These are phyloP conservation scores for Metschnikowia corniflorae DNA, from an alignment of 805 yeast genomes.

Conservation along the genomic window DNA sequence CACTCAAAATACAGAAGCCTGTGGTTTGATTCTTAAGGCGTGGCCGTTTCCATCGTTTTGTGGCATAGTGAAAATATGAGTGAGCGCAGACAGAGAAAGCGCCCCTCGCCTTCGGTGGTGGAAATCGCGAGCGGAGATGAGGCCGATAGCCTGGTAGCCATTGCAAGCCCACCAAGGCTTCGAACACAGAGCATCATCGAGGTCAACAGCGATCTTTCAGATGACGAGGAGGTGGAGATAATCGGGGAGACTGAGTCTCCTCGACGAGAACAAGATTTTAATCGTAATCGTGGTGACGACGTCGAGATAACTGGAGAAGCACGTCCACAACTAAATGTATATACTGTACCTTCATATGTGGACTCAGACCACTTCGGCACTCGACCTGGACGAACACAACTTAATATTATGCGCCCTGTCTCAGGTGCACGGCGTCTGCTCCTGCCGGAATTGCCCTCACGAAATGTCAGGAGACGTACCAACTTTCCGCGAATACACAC, in stretches of 20 bases:
- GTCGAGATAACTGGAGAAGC: constrained; percentile 16
- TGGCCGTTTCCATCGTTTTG: no score
- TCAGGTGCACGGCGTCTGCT: background rate
- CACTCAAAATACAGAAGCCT: no score
- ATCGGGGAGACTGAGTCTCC: no score
- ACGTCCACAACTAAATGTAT: background rate
- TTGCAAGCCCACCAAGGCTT: background rate
- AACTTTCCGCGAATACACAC: no score
- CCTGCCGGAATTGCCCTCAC: background rate
- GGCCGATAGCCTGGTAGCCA: background rate
- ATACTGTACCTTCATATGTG: no score
- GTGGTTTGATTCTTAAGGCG: no score
- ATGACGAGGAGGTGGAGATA: constrained; percentile 15
- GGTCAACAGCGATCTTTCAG: constrained; percentile 14
- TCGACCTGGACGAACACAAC: background rate
- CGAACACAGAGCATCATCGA: constrained; percentile 13
- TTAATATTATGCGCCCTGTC: background rate
- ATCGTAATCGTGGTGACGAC: constrained; percentile 10
- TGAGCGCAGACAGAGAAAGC: constrained; percentile 7
- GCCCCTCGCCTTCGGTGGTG: constrained; percentile 13
- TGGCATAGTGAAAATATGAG: no score
- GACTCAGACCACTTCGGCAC: constrained; percentile 5
- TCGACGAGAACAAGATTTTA: no score
- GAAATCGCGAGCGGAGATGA: constrained; percentile 17
- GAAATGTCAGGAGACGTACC: constrained; percentile 11